phyloP scores from a whole-genome alignment of 2,329 filamentous ascomycete genomes.

The Monosporascus ibericus region DNA sequence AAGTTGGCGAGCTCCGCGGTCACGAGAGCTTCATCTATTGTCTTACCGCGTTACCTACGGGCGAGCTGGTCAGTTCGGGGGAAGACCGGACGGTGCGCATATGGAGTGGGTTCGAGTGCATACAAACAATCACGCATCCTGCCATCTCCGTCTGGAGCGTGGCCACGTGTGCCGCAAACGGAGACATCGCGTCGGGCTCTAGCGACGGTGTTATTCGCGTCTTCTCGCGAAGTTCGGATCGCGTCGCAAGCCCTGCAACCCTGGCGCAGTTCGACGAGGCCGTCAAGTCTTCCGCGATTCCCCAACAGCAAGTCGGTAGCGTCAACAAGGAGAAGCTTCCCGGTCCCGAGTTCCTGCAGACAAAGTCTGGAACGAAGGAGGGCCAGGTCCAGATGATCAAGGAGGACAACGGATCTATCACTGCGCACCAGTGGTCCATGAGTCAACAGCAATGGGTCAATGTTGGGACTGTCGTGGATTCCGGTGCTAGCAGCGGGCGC shows the following conservation, averaged over 20 bases:
- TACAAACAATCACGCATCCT: conserved; percentile 95
- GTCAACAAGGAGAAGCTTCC: conserved; percentile 92
- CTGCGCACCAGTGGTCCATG: conserved; percentile 81
- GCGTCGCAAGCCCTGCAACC: conserved; percentile 62
- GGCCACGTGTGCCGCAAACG: conserved; percentile 71
- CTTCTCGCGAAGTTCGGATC: conserved; percentile 68
- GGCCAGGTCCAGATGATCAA: conserved; percentile 91
- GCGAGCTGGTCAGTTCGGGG: conserved; percentile 83
- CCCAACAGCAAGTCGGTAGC: conserved; percentile 73
- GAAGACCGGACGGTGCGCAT: conserved; percentile 91
- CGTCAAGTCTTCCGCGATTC: conserved; percentile 78
- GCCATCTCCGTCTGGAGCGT: conserved; percentile 96
- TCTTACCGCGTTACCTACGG: conserved; percentile 68
- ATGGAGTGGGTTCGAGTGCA: conserved; percentile 76
- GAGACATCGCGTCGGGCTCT: conserved; percentile 89
- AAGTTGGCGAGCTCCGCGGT: conserved; percentile 72
- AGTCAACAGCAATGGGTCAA: conserved; percentile 71
- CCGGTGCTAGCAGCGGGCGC: conserved; percentile 73
- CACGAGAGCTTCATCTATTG: conserved; percentile 96
- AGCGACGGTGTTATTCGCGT: conserved; percentile 83
- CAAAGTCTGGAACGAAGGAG: conserved; percentile 86
- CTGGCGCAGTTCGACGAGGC: conserved; percentile 74
- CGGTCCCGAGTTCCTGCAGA: conserved; percentile 77
- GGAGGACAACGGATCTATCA: conserved; percentile 73
- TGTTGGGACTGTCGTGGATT: conserved; percentile 91